Conservation (phyloP, 1,139 yeast species). For the Meyerozyma athensensis region DNA sequence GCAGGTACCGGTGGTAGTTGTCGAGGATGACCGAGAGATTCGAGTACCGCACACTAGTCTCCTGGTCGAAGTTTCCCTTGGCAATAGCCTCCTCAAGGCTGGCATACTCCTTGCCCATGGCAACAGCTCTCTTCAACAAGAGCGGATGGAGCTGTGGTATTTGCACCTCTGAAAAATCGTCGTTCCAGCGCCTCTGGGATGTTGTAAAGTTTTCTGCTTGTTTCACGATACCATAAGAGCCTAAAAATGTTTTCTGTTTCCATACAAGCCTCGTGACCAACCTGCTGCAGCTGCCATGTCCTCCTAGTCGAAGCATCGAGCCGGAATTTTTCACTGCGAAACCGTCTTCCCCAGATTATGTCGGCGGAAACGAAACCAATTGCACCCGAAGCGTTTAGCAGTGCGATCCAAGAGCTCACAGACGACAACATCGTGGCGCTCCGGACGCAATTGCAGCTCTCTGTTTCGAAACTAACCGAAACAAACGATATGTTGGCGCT, state of each 20-base stretch:
- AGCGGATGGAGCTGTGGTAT: slow-evolving; percentile 46
- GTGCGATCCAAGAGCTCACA: slow-evolving; percentile 29
- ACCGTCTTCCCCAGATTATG: slow-evolving; percentile 10
- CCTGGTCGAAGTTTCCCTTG: slow-evolving; percentile 49
- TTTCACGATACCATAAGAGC: neutral
- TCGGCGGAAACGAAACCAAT: slow-evolving; percentile 21
- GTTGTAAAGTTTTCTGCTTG: neutral
- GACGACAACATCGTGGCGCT: slow-evolving; percentile 26
- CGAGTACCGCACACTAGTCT: slow-evolving; percentile 53
- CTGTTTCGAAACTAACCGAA: slow-evolving; percentile 26
- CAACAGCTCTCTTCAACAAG: slow-evolving; percentile 57
- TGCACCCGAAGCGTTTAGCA: slow-evolving; percentile 21
- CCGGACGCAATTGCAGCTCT: slow-evolving; percentile 21
- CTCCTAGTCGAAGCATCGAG: neutral
- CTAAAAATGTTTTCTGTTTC: neutral
- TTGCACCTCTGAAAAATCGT: neutral
- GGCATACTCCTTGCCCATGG: slow-evolving; percentile 46
- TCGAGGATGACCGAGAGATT: slow-evolving; percentile 52
- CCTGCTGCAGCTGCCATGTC: neutral
- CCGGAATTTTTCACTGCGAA: neutral
- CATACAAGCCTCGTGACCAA: neutral
- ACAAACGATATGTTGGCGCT: slow-evolving; percentile 26
- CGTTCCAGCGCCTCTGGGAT: neutral
- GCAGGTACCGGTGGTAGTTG: slow-evolving; percentile 43
- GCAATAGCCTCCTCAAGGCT: slow-evolving; percentile 44